Percentiles rank a stretch among this genome's conserved stretches.
Evolutionary conservation across 78 protist genomes (phyloP).

Genomic region (Dictyostelium intermedium): DNA sequence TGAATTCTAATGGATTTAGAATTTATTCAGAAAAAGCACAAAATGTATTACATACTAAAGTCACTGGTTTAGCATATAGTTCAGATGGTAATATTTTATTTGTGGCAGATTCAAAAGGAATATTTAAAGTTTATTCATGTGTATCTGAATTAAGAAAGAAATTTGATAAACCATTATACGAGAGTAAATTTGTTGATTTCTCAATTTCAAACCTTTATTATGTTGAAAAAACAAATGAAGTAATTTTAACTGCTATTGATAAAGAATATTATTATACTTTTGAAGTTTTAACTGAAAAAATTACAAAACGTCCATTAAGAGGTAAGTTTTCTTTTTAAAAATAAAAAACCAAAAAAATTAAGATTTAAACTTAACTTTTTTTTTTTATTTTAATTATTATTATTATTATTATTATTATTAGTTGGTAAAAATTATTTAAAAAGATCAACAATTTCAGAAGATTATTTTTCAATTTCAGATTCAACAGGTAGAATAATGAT

Average conservation of each 20-base stretch:
- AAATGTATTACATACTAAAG: neutral
- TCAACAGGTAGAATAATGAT: conserved; percentile 19
- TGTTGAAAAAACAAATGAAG: neutral
- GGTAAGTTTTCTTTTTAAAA: neutral
- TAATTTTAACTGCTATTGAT: neutral
- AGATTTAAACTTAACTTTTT: too few relatives aligned
- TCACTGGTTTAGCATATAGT: neutral
- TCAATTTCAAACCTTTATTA: neutral
- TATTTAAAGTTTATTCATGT: neutral
- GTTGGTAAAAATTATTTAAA: conserved; percentile 3
- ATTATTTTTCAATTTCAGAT: conserved; percentile 36
- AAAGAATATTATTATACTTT: conserved; percentile 13
- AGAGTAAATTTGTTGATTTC: neutral
- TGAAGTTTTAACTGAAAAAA: neutral
- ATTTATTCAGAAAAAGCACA: neutral
- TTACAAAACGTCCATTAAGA: conserved; percentile 24
- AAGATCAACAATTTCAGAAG: conserved; percentile 9
- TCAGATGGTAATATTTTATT: neutral
- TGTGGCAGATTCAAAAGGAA: neutral
- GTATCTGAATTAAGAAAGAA: neutral
- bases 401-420: neutral
- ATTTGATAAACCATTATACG: neutral
- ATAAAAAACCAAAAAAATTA: neutral
- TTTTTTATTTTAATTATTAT: too few relatives aligned
- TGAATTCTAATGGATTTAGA: neutral